Evolutionary conservation across 768 basidiomycete genomes (phyloP).

Genomic region (Mycena amicta): DNA sequence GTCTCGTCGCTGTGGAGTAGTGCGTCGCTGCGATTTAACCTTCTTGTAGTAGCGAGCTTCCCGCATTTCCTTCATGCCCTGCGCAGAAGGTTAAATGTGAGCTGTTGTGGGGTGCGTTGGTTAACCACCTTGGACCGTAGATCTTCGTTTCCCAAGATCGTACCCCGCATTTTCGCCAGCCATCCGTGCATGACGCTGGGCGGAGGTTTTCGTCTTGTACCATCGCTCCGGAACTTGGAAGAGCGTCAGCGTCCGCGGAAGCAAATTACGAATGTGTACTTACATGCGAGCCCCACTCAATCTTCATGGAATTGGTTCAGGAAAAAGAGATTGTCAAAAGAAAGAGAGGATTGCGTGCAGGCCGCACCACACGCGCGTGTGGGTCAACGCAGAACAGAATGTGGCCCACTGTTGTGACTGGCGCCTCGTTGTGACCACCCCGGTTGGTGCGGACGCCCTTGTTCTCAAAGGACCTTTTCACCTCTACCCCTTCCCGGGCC

Average conservation of each 20-base stretch:
- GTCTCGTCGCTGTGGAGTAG: constrained; percentile 18
- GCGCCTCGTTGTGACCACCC: too few relatives aligned
- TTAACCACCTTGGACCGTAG: constrained; percentile 50
- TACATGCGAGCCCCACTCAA: constrained; percentile 55
- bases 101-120: too few relatives aligned
- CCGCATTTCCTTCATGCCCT: constrained; percentile 75
- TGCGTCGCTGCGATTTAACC: constrained; percentile 17
- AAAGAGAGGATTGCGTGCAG: not conserved
- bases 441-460: too few relatives aligned
- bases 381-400: too few relatives aligned
- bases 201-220: constrained; percentile 15
- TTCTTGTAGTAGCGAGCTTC: constrained; percentile 42
- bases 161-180: constrained; percentile 79
- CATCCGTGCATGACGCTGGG: constrained; percentile 71
- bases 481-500: not conserved
- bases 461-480: not conserved
- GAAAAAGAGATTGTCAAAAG: too few relatives aligned
- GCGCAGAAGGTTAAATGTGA: not conserved
- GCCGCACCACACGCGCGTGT: not conserved
- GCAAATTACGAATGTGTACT: constrained; percentile 9
- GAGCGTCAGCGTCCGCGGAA: not conserved
- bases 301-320: constrained; percentile 21
- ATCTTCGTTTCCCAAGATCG: constrained; percentile 62
- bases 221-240: constrained; percentile 18
- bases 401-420: too few relatives aligned